Conservation (phyloP, 23 red algal genomes). For the Agarophyton chilense region DNA sequence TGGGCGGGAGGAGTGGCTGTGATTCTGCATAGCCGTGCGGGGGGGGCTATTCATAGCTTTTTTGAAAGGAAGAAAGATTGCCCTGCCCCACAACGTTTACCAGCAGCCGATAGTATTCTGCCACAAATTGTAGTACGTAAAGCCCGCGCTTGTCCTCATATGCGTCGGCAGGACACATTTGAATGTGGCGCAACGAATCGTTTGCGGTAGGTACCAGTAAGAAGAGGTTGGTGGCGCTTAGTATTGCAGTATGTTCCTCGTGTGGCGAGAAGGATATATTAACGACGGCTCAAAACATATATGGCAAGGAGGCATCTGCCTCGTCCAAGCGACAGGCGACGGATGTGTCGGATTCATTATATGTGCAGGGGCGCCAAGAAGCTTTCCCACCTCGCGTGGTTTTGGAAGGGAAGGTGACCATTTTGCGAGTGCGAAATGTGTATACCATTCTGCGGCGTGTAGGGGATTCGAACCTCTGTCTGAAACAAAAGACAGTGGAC, state of each 20-base stretch:
- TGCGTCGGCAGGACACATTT: slow-evolving; percentile 12
- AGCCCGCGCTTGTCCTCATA: slow-evolving; percentile 21
- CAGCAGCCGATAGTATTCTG: slow-evolving; percentile 11
- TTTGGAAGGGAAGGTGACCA: slow-evolving; percentile 10
- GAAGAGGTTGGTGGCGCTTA: background rate
- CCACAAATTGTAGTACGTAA: background rate
- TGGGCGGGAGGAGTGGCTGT: slow-evolving; percentile 4
- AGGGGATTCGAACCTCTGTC: background rate
- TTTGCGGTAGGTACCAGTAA: background rate
- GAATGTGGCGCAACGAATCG: background rate
- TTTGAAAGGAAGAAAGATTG: slow-evolving; percentile 17
- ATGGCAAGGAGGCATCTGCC: slow-evolving; percentile 30
- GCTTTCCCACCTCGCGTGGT: slow-evolving; percentile 34
- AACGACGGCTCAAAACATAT: slow-evolving; percentile 24
- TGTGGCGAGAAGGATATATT: background rate
- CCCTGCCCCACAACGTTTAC: background rate
- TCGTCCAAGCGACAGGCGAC: slow-evolving; percentile 25
- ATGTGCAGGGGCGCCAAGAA: slow-evolving; percentile 18
- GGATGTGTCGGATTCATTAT: slow-evolving; percentile 10
- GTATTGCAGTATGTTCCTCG: background rate
- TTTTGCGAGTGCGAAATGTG: background rate
- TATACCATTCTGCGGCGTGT: background rate
- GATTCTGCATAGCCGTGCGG: no score
- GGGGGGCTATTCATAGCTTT: slow-evolving; percentile 16
- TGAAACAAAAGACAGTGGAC: slow-evolving; percentile 29